Evolutionary conservation across 2,329 filamentous ascomycete genomes (phyloP), one percentile per base, ranked within the genome.

Genomic region (Fusarium luffae): DNA sequence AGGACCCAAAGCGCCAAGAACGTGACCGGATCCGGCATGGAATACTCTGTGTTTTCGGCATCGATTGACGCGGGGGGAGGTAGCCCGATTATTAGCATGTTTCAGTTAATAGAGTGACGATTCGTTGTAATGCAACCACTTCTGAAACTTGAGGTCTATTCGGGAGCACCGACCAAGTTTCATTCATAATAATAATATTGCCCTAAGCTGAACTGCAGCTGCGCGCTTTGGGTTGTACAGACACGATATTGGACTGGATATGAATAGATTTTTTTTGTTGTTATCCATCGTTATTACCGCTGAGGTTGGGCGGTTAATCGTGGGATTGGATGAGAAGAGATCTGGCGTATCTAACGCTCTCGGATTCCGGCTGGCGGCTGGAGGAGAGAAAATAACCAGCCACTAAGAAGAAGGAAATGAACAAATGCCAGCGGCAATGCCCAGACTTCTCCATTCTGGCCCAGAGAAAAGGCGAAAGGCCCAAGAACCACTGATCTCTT

Each of bases 311-410:
- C 72, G 72, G 70, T 57, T 72, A 66, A 55, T 43, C n/a, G 30
- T 28, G 46, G 67, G 69, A 74, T 71, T 74, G 72, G 72, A 63
- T 60, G 61, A 54, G 61, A 60, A 37, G 34, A 37, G 18, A 37
- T 18, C 34, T 37, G 34, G 34, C 48, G 59, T 55, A 55, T 71
- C 63, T 50, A 50, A 47, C 43, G 41, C 14, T 48, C 25, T 49
- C 32, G 49, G 32, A 47, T 73, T 73, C 63, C 69, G 54, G 54
- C 49, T 65, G 70, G 72, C 72, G 72, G 72, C 68, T 74, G 72
- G 69, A 74, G 41, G 21, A 61, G 40, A 58, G 56, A 58, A 64
- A 63, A 61, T 13, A 44, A 32, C 40, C 59, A 70, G 59, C 68
- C 68, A 70, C 54, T 70, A 54, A 68, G 59, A 57, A 14, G 48